phyloP scores from a whole-genome alignment of 768 basidiomycete genomes.

The Psilocybe sp. region DNA sequence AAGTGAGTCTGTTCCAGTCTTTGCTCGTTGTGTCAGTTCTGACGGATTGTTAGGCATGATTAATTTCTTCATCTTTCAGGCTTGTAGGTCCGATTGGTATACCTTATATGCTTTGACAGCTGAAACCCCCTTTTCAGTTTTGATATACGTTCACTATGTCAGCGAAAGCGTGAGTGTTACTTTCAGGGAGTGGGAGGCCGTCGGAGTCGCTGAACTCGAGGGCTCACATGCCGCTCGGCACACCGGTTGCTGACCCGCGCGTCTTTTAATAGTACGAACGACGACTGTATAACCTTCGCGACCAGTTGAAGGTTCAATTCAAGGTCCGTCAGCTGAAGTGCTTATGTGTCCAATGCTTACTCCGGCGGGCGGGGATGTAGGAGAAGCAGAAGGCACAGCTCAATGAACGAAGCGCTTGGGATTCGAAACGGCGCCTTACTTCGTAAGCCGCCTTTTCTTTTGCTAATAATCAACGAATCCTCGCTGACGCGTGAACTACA shows the following conservation, averaged over 20 bases:
- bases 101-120: background rate
- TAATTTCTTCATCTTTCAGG: constrained; percentile 76
- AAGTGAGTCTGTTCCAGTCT: constrained; percentile 22
- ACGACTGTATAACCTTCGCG: constrained; percentile 63
- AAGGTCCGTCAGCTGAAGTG: constrained; percentile 28
- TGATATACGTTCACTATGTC: constrained; percentile 75
- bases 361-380: constrained; percentile 17
- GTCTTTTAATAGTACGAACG: constrained; percentile 52
- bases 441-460: constrained; percentile 46
- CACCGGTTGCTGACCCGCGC: background rate
- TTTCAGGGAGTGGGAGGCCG: background rate
- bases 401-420: constrained; percentile 71
- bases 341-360: background rate
- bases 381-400: constrained; percentile 76
- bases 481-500: constrained; percentile 19
- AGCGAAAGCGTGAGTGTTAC: constrained; percentile 49
- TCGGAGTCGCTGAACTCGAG: too few species aligned
- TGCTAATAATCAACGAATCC: background rate
- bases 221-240: too few species aligned
- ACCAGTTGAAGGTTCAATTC: constrained; percentile 75
- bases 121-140: constrained; percentile 39
- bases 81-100: constrained; percentile 36
- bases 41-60: constrained; percentile 44
- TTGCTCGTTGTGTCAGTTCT: background rate
- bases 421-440: constrained; percentile 79